Conservation (phyloP, 768 basidiomycete genomes). For the Trametes elegans region DNA sequence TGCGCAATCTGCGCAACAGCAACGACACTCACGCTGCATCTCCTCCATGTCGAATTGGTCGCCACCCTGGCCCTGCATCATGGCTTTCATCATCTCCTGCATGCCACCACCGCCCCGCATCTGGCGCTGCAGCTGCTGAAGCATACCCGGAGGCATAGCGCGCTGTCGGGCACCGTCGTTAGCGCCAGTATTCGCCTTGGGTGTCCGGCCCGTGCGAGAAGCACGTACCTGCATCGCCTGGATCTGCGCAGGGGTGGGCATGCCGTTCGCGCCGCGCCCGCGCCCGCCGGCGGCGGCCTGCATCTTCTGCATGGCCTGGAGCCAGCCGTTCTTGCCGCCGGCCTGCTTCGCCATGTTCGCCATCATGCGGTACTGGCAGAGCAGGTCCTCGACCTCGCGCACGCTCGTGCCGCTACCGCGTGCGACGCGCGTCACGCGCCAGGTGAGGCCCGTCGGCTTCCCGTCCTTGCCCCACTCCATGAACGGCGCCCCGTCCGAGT, state of each 20-base stretch:
- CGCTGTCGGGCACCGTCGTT: slow-evolving; percentile 55
- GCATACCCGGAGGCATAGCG: slow-evolving; percentile 91
- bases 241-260: slow-evolving; percentile 91
- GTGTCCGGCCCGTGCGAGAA: neutral
- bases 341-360: slow-evolving; percentile 98
- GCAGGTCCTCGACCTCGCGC: slow-evolving; percentile 94
- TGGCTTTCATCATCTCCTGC: slow-evolving; percentile 97
- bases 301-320: slow-evolving; percentile 92
- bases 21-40: slow-evolving; percentile 72
- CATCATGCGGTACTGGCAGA: slow-evolving; percentile 99
- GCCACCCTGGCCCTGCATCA: slow-evolving; percentile 94
- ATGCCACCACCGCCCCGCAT: slow-evolving; percentile 81
- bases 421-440: slow-evolving; percentile 88
- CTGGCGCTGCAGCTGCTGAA: slow-evolving; percentile 89
- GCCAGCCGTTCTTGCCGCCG: slow-evolving; percentile 95
- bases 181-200: neutral
- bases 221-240: slow-evolving; percentile 84
- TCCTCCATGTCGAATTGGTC: slow-evolving; percentile 92
- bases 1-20: neutral
- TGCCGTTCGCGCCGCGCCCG: slow-evolving; percentile 81
- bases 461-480: slow-evolving; percentile 82
- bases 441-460: slow-evolving; percentile 83
- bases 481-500: slow-evolving; percentile 92
- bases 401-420: slow-evolving; percentile 92
- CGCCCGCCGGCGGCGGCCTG: slow-evolving; percentile 83